These are phyloP conservation scores for Podaxis sp. DNA, from an alignment of 768 basidiomycete genomes.

Conservation along the genomic window DNA sequence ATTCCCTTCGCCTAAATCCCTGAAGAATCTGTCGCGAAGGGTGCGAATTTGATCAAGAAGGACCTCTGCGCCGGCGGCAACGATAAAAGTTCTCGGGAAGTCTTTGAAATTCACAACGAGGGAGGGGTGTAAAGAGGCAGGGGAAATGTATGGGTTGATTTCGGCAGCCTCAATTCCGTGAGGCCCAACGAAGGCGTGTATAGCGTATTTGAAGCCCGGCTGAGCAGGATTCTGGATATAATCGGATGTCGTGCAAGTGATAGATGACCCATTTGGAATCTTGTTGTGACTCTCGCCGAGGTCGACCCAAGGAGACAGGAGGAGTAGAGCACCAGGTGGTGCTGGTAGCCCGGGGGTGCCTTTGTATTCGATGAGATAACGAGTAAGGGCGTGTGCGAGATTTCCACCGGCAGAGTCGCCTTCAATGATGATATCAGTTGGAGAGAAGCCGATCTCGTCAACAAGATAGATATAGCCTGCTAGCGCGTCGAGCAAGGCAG, in stretches of 20 bases:
- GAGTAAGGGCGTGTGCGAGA: constrained; percentile 60
- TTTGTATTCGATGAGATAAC: constrained; percentile 57
- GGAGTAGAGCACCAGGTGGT: constrained; percentile 47
- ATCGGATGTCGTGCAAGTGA: constrained; percentile 33
- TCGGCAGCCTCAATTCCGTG: constrained; percentile 46
- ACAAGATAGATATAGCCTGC: constrained; percentile 75
- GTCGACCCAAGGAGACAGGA: constrained; percentile 61
- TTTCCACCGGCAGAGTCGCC: constrained; percentile 84
- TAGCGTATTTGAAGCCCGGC: constrained; percentile 29
- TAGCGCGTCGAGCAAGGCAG: constrained; percentile 72
- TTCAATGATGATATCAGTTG: constrained; percentile 59
- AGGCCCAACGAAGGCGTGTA: constrained; percentile 45
- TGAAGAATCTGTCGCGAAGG: constrained; percentile 47
- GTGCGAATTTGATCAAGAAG: constrained; percentile 52
- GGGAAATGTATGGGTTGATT: constrained; percentile 57
- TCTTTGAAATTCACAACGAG: constrained; percentile 44
- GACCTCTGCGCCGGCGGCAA: constrained; percentile 56
- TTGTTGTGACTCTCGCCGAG: constrained; percentile 39
- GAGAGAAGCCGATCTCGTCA: constrained; percentile 51
- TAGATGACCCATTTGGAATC: constrained; percentile 36
- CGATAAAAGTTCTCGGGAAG: constrained; percentile 63
- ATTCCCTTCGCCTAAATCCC: constrained; percentile 49
- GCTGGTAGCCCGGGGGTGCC: constrained; percentile 35
- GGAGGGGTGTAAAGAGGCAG: constrained; percentile 44
- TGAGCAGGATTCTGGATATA: constrained; percentile 29